Percentiles rank a stretch among this genome's conserved stretches.
These are phyloP conservation scores for Solanum chaucha DNA, from an alignment of 257 asterid species.

Conservation along the genomic window DNA sequence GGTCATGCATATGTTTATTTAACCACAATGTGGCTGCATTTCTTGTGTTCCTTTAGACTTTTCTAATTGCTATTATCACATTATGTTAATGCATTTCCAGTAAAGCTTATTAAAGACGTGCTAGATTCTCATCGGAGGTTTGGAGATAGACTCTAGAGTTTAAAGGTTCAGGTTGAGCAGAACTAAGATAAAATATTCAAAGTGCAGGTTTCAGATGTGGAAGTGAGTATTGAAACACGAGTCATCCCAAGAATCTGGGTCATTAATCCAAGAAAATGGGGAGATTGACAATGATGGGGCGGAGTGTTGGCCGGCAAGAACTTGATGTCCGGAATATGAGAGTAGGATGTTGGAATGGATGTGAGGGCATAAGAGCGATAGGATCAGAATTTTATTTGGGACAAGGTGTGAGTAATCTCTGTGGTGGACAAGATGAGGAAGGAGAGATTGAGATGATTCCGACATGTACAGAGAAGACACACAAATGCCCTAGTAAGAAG, in stretches of 20 bases:
- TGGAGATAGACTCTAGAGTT: neutral
- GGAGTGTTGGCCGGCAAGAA: neutral
- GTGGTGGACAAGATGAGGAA: neutral
- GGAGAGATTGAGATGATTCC: neutral
- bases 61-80: neutral
- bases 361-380: neutral
- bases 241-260: neutral
- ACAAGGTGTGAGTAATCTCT: neutral
- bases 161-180: neutral
- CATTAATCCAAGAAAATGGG: neutral
- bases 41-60: neutral
- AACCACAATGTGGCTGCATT: neutral
- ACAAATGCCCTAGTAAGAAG: neutral
- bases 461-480: neutral
- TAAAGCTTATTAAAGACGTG: neutral
- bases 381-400: neutral
- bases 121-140: neutral
- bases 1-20: neutral
- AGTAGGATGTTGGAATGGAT: neutral
- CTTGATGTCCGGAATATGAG: neutral
- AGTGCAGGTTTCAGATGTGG: neutral
- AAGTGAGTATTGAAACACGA: neutral
- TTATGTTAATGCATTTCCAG: neutral
- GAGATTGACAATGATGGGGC: neutral
- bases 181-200: neutral